Evolutionary conservation across 1,284 basidiomycete species (phyloP).

Genomic region (Inonotus obliquus): DNA sequence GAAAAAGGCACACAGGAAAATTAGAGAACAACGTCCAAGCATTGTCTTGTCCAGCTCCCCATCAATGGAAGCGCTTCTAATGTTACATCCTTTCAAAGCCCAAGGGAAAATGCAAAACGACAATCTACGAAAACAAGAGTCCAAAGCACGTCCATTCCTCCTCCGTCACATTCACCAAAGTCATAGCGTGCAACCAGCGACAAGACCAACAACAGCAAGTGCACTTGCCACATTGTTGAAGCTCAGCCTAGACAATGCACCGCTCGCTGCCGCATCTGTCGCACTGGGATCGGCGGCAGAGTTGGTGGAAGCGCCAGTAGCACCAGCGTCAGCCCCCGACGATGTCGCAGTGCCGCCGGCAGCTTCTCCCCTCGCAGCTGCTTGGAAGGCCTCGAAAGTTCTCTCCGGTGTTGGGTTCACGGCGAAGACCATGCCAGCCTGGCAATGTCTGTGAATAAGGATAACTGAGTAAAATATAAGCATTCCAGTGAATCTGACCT

Average conservation of each 20-base stretch:
- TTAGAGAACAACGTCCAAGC: slow-evolving; percentile 10
- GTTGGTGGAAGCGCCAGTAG: slow-evolving; percentile 2
- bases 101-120: neutral
- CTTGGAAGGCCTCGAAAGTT: slow-evolving; percentile 32
- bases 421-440: slow-evolving; percentile 38
- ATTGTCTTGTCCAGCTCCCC: slow-evolving; percentile 8
- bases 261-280: slow-evolving; percentile 1
- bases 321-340: slow-evolving; percentile 18
- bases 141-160: neutral
- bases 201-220: slow-evolving; percentile 32
- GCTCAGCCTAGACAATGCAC: slow-evolving; percentile 8
- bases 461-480: neutral
- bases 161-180: neutral
- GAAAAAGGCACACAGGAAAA: neutral
- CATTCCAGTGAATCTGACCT: slow-evolving; percentile 22
- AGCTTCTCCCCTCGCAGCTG: slow-evolving; percentile 21
- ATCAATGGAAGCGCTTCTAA: slow-evolving; percentile 13
- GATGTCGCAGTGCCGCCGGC: slow-evolving; percentile 17
- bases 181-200: slow-evolving; percentile 34
- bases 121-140: neutral
- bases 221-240: slow-evolving; percentile 26
- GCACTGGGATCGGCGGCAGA: neutral
- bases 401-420: slow-evolving; percentile 32
- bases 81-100: slow-evolving; percentile 11
- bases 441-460: slow-evolving; percentile 30